Percentiles rank a stretch among this genome's conserved stretches.
phyloP scores from a whole-genome alignment of 1,284 basidiomycete genomes.

The Tetrapyrgos nigripes region DNA sequence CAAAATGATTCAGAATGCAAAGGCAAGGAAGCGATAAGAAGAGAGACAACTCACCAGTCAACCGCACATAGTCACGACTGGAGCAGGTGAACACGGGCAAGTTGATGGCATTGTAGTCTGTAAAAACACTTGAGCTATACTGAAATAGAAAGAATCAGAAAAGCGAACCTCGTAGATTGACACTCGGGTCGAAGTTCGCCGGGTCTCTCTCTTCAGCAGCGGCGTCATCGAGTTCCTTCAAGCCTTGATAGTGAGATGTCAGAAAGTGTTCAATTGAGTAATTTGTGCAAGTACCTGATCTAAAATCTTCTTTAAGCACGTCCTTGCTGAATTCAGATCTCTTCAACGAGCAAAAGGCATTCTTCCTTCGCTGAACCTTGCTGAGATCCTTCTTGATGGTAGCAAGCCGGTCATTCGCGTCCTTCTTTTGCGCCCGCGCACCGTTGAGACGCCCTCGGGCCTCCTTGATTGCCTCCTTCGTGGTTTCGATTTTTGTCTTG shows the following conservation, averaged over 20 bases:
- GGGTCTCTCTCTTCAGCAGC: slow-evolving; percentile 64
- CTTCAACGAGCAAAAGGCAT: slow-evolving; percentile 64
- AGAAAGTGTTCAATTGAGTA: no score
- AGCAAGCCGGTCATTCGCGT: slow-evolving; percentile 51
- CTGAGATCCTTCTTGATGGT: slow-evolving; percentile 51
- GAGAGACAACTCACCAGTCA: slow-evolving; percentile 44
- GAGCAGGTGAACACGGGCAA: slow-evolving; percentile 69
- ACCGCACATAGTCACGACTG: slow-evolving; percentile 63
- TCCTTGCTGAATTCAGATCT: slow-evolving; percentile 60
- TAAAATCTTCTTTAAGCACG: slow-evolving; percentile 65
- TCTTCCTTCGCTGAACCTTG: slow-evolving; percentile 62
- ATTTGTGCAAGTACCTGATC: no score
- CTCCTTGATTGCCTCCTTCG: slow-evolving; percentile 47
- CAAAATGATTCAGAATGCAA: slow-evolving; percentile 5
- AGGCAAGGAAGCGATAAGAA: slow-evolving; percentile 6
- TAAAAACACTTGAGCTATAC: background rate
- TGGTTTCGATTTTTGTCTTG: slow-evolving; percentile 49
- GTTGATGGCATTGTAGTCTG: slow-evolving; percentile 64
- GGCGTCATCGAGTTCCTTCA: slow-evolving; percentile 43
- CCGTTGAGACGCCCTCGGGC: slow-evolving; percentile 44
- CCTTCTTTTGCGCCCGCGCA: slow-evolving; percentile 50
- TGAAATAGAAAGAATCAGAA: background rate
- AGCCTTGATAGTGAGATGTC: background rate
- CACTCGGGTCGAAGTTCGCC: slow-evolving; percentile 57
- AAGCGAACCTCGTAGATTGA: slow-evolving; percentile 52